Evolutionary conservation across 768 basidiomycete species (phyloP).

Genomic region (Dentipellis fragilis): DNA sequence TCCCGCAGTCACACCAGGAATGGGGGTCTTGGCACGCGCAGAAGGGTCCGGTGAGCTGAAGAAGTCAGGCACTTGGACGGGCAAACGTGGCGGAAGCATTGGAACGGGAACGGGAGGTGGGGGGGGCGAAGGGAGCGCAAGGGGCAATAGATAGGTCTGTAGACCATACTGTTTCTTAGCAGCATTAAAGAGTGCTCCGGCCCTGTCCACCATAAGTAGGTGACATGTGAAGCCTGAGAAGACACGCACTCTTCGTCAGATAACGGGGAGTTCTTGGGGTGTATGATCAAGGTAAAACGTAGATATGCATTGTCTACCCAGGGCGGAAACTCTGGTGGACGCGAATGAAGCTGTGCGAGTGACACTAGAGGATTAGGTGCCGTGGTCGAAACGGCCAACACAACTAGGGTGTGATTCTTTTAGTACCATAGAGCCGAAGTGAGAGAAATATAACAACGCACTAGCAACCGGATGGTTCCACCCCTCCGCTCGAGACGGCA

Average conservation of each 20-base stretch:
- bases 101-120: slow-evolving; percentile 64
- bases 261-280: slow-evolving; percentile 57
- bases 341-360: slow-evolving; percentile 63
- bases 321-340: slow-evolving; percentile 55
- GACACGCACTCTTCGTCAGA: slow-evolving; percentile 67
- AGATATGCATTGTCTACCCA: slow-evolving; percentile 74
- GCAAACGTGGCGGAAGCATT: slow-evolving; percentile 54
- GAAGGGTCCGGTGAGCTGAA: slow-evolving; percentile 13
- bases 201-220: slow-evolving; percentile 33
- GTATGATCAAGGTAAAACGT: slow-evolving; percentile 69
- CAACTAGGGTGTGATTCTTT: slow-evolving; percentile 35
- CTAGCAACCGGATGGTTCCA: slow-evolving; percentile 85
- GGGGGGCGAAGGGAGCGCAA: slow-evolving; percentile 50
- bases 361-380: slow-evolving; percentile 75
- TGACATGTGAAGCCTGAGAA: not conserved
- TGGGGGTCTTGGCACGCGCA: slow-evolving; percentile 1
- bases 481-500: slow-evolving; percentile 61
- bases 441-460: slow-evolving; percentile 25
- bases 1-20: slow-evolving; percentile 17
- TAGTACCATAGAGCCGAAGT: not conserved
- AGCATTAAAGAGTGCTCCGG: slow-evolving; percentile 71
- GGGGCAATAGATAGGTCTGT: slow-evolving; percentile 60
- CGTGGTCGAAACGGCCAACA: slow-evolving; percentile 74
- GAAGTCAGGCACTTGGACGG: slow-evolving; percentile 30
- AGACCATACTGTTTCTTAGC: slow-evolving; percentile 82